These are phyloP conservation scores for Kodamaea suecica DNA, from an alignment of 1,139 yeast species.

Conservation along the genomic window DNA sequence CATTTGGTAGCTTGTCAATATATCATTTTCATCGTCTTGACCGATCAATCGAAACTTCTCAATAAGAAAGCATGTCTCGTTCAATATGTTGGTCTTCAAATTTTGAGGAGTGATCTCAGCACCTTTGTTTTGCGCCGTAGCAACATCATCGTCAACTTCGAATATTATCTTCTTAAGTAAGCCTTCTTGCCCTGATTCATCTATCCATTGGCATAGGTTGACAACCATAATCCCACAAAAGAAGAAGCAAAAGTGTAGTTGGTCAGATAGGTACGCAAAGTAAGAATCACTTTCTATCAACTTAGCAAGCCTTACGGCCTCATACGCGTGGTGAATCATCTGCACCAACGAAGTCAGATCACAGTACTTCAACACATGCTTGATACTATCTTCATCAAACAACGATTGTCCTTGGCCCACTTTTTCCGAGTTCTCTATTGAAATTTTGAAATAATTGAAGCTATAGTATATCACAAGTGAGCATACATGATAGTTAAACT, in stretches of 20 bases:
- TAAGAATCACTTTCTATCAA: conserved; percentile 55
- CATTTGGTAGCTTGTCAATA: conserved; percentile 28
- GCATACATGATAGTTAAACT: conserved; percentile 67
- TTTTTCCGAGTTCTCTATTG: background rate
- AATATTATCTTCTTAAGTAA: conserved; percentile 4
- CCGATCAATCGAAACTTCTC: conserved; percentile 32
- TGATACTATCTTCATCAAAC: conserved; percentile 26
- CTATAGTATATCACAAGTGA: conserved; percentile 48
- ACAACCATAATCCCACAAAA: conserved; percentile 49
- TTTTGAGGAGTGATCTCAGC: too few species aligned
- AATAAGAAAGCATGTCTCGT: conserved; percentile 21
- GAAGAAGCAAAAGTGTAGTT: conserved; percentile 57
- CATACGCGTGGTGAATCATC: conserved; percentile 35
- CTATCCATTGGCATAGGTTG: conserved; percentile 18
- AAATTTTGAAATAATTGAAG: conserved; percentile 20
- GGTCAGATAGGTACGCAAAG: conserved; percentile 68
- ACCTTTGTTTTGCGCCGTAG: conserved; percentile 6
- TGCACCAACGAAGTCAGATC: conserved; percentile 21
- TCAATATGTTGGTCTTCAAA: conserved; percentile 11
- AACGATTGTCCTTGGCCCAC: conserved; percentile 8
- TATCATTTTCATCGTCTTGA: conserved; percentile 27
- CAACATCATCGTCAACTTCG: conserved; percentile 2
- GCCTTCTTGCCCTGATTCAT: conserved; percentile 7
- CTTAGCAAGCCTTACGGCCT: conserved; percentile 39
- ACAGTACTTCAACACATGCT: conserved; percentile 21